Base-by-base conservation (phyloP, 371 early-diverging fungal species). In the Conidiobolus coronatus region DNA sequence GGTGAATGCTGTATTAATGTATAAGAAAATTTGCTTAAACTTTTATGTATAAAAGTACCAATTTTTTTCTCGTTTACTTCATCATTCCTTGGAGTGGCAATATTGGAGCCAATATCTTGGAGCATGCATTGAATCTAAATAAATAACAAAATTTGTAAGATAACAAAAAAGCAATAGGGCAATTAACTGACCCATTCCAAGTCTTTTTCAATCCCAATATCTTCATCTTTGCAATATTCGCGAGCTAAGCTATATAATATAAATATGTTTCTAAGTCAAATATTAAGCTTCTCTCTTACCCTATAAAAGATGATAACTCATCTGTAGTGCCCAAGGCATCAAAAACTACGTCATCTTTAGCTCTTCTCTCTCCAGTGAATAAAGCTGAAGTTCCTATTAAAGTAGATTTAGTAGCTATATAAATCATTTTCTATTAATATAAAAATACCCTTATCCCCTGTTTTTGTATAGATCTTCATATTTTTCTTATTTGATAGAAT, bases 371-470 rank as follows among this genome's bases (percentile, higher is more conserved):
- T 19, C 94, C 94, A 24, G 81, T 87, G 61, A 72, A 93, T 37
- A 93, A 67, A 0, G 87, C 63, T 0, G 90, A 86, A 1, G 81
- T 79, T 45, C 86, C 84, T 79, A 54, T 36, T n/a, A 21, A 18
- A 17, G 22, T 20, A 12, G 22, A 22, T 22, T 45, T 14, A 18
- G 23, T 44, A 5, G 17, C 7, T 34, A 19, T 22, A 29, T 41
- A 18, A 33, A 1, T 1, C 2, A n/a, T 45, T 20, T 8, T n/a
- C 15, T 36, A 55, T 12, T 11, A 15, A 23, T 17, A 21, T 21
- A 12, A 5, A n/a, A n/a, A 11, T 51, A 75, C 91, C 93, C 69
- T 81, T 81, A 65, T 93, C 94, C 15, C 92, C 94, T 0, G 91
- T 93, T 24, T 81, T 72, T 7, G 94, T 93, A 63, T 93, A 93